Base-by-base conservation (phyloP, 108 stramenopile genomes). In the Nitzschia inconspicua region DNA sequence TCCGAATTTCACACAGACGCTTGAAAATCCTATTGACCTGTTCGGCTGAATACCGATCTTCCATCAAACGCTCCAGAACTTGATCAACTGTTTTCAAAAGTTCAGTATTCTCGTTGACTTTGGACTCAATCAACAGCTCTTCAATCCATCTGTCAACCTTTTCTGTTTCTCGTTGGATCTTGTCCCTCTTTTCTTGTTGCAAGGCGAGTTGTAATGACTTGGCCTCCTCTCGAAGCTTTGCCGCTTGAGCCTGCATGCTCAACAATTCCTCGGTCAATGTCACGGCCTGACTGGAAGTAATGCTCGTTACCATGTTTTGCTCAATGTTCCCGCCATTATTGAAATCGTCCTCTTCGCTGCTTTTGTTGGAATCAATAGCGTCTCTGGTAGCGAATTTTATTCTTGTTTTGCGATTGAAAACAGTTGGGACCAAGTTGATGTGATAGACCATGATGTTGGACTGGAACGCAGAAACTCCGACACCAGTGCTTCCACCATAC, bases 91-190 rank as follows among this genome's bases (percentile, higher is more conserved):
- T 74, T 24, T 89, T 71, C 37, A 89, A 37, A 44, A 89, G 22
- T 54, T 88, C 36, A 28, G 52, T 60, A 25, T 58, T 37, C 20
- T 64, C 46, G 44, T 71, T 59, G 43, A 42, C 35, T 22, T 52
- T 54, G n/a, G 39, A 39, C 14, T 47, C 47, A 28, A 77, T 70
- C 37, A 85, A 42, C 49, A 84, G 51, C 29, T 67, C 39, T 36
- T 89, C 74, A 32, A 89, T 89, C 70, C 82, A 76, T 11, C 66
- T 25, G 42, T 89, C 88, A n/a, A 85, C 60, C 41, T 78, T 77
- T 18, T 56, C 76, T 4, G 8, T 46, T 62, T 77, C 54, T 46
- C 54, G 69, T 1, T 60, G 73, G 8, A 79, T 27, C 29, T 64
- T 66, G 16, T 73, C 72, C 32, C 65, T 77, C 59, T 77, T 68